A percentile compares a stretch with the other conserved stretches of the same genome.
Conservation (phyloP, 2,329 filamentous ascomycete genomes). For the Fusarium odoratissimum region DNA sequence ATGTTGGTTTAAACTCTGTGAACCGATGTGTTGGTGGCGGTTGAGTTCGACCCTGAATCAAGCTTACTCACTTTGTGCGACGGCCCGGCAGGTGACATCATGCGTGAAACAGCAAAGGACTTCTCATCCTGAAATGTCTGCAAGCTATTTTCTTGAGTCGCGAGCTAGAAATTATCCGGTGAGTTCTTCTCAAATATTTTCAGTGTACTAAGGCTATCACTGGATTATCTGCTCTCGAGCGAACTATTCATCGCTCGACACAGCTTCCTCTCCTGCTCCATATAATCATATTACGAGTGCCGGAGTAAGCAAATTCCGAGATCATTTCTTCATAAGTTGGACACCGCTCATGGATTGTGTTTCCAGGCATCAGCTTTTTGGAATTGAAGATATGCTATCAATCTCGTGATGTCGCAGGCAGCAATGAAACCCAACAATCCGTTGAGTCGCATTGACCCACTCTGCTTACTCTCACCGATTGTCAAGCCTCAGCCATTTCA, state of each 20-base stretch:
- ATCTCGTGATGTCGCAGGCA: background rate
- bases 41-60: background rate
- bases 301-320: rapidly evolving
- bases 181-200: background rate
- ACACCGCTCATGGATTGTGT: background rate
- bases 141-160: rapidly evolving
- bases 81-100: rapidly evolving
- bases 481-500: background rate
- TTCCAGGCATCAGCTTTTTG: background rate
- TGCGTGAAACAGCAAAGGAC: rapidly evolving
- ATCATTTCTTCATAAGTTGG: rapidly evolving
- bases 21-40: background rate
- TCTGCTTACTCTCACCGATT: background rate
- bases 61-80: rapidly evolving
- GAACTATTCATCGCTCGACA: rapidly evolving
- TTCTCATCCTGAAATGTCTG: rapidly evolving
- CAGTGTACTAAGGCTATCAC: rapidly evolving
- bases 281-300: rapidly evolving
- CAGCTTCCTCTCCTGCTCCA: background rate
- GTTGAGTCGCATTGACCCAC: background rate
- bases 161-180: rapidly evolving
- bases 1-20: rapidly evolving
- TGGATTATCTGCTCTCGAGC: background rate
- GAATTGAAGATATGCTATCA: background rate
- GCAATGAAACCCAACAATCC: background rate